Conservation (phyloP, 2,329 filamentous ascomycete species). For the Hymenoscyphus albidus region DNA sequence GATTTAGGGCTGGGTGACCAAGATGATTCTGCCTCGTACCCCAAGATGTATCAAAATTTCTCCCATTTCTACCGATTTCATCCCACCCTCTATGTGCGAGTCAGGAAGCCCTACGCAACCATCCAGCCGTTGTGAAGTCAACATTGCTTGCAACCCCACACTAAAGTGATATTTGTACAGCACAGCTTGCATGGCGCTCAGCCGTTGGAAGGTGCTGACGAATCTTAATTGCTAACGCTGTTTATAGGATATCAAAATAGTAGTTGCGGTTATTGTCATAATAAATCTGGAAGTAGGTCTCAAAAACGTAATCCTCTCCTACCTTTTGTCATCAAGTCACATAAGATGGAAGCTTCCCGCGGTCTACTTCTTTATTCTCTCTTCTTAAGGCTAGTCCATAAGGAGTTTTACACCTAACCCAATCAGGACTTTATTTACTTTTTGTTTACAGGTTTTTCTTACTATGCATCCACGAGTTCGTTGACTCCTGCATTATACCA, state of each 20-base stretch:
- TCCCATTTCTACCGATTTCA: constrained; percentile 1
- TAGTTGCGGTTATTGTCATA: constrained; percentile 33
- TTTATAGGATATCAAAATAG: constrained; percentile 29
- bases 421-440: constrained; percentile 21
- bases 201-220: constrained; percentile 13
- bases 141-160: constrained; percentile 10
- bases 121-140: background rate
- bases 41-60: background rate
- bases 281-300: constrained; percentile 32
- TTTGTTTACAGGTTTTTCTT: constrained; percentile 58
- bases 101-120: constrained; percentile 4
- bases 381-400: background rate
- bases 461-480: constrained; percentile 61
- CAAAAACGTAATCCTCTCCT: constrained; percentile 23
- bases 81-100: constrained; percentile 8
- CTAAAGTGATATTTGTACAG: constrained; percentile 7
- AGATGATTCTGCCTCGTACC: background rate
- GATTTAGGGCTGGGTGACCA: constrained; percentile 18
- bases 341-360: background rate
- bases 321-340: constrained; percentile 12
- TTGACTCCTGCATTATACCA: constrained; percentile 68
- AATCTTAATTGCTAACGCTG: constrained; percentile 18
- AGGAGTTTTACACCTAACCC: background rate
- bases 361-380: background rate
- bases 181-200: constrained; percentile 2